phyloP scores from a whole-genome alignment of 257 asterid genomes.

The Solanum tarijense region DNA sequence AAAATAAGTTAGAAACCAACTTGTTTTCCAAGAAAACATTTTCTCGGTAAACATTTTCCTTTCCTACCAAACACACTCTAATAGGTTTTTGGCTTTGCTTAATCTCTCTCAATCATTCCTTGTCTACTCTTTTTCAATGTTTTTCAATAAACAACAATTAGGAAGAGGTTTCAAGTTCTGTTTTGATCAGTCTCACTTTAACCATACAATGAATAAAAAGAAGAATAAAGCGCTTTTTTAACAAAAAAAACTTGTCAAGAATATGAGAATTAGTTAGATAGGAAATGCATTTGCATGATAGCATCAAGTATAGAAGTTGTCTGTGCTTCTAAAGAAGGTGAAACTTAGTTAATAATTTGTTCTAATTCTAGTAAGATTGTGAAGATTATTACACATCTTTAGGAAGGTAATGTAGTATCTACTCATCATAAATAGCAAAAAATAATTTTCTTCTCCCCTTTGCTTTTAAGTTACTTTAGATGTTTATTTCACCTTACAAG shows the following conservation, averaged over 20 bases:
- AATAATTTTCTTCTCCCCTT: constrained; percentile 22
- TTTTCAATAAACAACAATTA: background rate
- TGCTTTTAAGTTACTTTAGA: constrained; percentile 68
- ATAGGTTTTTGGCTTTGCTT: background rate
- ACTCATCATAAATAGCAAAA: constrained; percentile 13
- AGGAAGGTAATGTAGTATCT: constrained; percentile 15
- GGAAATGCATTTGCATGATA: background rate
- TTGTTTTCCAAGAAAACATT: background rate
- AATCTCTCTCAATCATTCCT: background rate
- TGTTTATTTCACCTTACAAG: constrained; percentile 25
- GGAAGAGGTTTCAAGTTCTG: background rate
- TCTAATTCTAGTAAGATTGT: constrained; percentile 41
- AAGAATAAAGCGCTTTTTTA: background rate
- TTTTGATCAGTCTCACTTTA: background rate
- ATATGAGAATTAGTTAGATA: background rate
- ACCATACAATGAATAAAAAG: background rate
- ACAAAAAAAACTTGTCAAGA: background rate
- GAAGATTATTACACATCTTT: constrained; percentile 24
- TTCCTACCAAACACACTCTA: background rate
- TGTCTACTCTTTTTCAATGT: background rate
- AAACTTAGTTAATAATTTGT: constrained; percentile 9
- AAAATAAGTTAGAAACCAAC: background rate
- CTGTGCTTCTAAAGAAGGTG: background rate
- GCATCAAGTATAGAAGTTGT: background rate
- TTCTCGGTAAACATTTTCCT: background rate